These are phyloP conservation scores for Tricholoma flavovirens DNA, from an alignment of 768 basidiomycete genomes.

Conservation along the genomic window DNA sequence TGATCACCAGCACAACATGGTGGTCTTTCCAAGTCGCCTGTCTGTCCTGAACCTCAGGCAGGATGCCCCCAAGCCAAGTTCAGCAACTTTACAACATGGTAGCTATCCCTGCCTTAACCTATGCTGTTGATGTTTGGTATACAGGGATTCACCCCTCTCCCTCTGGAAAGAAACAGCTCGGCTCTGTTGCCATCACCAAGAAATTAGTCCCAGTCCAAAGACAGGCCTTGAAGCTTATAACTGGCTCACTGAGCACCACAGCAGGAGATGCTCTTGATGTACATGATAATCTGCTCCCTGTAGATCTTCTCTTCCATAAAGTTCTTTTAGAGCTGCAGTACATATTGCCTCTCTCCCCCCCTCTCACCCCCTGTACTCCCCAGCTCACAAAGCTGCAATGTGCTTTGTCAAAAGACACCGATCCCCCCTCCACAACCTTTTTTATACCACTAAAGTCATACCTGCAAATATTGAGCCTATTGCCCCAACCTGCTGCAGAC, in stretches of 20 bases:
- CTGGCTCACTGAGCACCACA: no score
- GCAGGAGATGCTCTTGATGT: no score
- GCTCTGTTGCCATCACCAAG: neutral
- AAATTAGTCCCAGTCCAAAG: neutral
- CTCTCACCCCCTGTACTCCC: neutral
- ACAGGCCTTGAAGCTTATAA: neutral
- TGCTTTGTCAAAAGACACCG: no score
- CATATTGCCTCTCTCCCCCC: neutral
- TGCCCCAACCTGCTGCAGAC: no score
- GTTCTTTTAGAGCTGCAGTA: neutral
- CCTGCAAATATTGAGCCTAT: no score
- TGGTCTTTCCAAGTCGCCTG: neutral
- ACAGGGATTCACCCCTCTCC: no score
- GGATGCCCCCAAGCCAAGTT: neutral
- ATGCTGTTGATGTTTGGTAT: neutral
- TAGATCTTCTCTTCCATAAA: neutral
- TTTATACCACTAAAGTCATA: no score
- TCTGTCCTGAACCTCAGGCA: neutral
- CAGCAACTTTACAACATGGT: neutral
- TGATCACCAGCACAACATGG: no score
- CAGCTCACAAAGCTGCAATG: no score
- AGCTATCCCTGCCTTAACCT: neutral
- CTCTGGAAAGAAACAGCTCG: no score
- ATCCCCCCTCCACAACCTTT: no score
- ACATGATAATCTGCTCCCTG: neutral